Conservation (phyloP, 1,139 yeast species). For the Taphrina communis region DNA sequence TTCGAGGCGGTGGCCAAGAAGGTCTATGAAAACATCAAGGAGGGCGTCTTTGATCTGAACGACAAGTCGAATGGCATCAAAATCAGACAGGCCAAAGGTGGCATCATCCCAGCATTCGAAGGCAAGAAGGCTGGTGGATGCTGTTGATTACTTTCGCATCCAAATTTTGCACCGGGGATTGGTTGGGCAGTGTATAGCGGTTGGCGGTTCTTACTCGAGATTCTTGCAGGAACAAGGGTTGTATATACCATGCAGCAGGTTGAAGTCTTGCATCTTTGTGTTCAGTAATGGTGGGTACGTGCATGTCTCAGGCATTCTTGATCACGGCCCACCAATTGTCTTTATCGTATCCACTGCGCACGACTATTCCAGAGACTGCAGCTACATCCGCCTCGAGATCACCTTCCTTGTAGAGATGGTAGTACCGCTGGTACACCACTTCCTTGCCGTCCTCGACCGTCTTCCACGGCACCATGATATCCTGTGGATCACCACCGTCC, state of each 20-base stretch:
- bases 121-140: constrained; percentile 17
- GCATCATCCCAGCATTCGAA: constrained; percentile 37
- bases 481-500: constrained; percentile 88
- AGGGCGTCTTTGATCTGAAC: constrained; percentile 50
- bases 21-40: constrained; percentile 51
- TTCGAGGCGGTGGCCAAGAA: constrained; percentile 85
- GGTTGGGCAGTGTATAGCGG: background rate
- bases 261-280: background rate
- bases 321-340: constrained; percentile 88
- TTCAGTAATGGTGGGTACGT: background rate
- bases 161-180: background rate
- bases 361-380: constrained; percentile 69
- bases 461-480: constrained; percentile 95
- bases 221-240: background rate
- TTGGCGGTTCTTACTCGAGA: background rate
- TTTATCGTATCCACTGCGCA: constrained; percentile 81
- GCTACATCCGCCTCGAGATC: constrained; percentile 74
- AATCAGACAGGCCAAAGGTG: constrained; percentile 27
- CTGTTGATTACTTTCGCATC: constrained; percentile 1
- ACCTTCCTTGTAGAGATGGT: constrained; percentile 82
- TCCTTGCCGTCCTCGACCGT: constrained; percentile 48
- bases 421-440: constrained; percentile 77
- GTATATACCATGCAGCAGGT: background rate
- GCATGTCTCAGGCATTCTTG: constrained; percentile 5
- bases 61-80: constrained; percentile 47